Evolutionary conservation across 441 rosid genomes (phyloP), one percentile per base, ranked within the genome.

Genomic region (Corymbia citriodora): DNA sequence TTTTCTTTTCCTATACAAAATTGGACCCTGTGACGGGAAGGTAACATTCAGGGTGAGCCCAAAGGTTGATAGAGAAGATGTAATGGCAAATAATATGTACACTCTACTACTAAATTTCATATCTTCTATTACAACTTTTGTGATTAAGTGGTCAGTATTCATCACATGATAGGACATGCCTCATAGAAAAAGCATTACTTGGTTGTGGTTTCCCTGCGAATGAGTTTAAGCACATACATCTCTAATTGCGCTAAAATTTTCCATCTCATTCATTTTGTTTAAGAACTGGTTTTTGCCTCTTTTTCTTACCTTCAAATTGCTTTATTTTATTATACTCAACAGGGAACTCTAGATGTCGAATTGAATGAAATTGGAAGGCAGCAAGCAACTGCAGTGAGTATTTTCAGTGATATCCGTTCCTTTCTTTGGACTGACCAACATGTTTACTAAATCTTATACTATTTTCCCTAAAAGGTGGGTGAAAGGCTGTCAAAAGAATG

Each of bases 401-500:
- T 31, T 68, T 68, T 68, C 40, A 16, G 36, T 16, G 40, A 68
- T 68, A 68, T 68, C 8, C 10, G 9, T 68, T 40, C 21, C 12
- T 68, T 68, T 68, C 45, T 68, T 68, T 31, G 79, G 40, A 68
- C 21, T 68, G 40, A 68, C 10, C 74, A 8, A 68, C 10, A 31
- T 5, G 74, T 15, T 68, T 15, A 31, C 31, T 68, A n/a, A 31
- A n/a, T 15, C 74, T 68, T 68, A 13, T 10, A 59, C 25, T 9
- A 31, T 52, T 31, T 18, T 88, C 88, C 70, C 33, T 29, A 65
- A 10, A 90, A 97, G 99, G 96, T 95, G 89, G 97, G 98, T 55
- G 95, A 94, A 23, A 92, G 97, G 61, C 92, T 96, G 59, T 93
- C 97, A 29, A 93, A 90, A 90, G 99, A 95, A 90, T 92, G 93